Evolutionary conservation across 371 early-diverging fungal species (phyloP).

Genomic region (Mucor plumbeus): DNA sequence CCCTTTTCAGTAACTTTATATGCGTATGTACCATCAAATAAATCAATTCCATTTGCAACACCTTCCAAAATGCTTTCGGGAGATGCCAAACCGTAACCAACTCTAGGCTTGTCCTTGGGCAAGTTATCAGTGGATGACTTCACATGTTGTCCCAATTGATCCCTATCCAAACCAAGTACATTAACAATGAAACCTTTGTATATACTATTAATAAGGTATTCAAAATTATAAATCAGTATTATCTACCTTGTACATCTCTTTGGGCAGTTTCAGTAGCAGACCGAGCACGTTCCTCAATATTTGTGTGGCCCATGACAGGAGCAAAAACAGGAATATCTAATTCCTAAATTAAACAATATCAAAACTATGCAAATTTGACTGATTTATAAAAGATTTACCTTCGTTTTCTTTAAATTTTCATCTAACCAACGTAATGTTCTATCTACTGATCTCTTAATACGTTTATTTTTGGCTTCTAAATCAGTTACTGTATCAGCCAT

Average conservation of each 20-base stretch:
- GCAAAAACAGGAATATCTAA: conserved; percentile 60
- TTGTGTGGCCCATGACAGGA: conserved; percentile 58
- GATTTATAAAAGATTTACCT: neutral
- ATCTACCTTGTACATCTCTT: conserved; percentile 58
- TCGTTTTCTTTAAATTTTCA: conserved; percentile 34
- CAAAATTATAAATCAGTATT: neutral
- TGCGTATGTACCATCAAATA: conserved; percentile 72
- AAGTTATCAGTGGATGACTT: conserved; percentile 41
- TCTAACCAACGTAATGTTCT: conserved; percentile 70
- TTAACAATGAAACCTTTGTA: conserved; percentile 48
- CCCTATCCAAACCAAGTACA: conserved; percentile 35
- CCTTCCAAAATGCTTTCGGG: conserved; percentile 67
- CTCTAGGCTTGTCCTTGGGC: conserved; percentile 51
- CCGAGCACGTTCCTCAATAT: conserved; percentile 58
- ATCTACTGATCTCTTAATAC: conserved; percentile 69
- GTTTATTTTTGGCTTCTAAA: conserved; percentile 56
- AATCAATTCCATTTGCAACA: conserved; percentile 69
- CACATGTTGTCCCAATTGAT: conserved; percentile 24
- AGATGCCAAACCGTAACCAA: conserved; percentile 53
- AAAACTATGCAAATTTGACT: neutral
- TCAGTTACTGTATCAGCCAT: conserved; percentile 56
- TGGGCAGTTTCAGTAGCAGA: conserved; percentile 63
- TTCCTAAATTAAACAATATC: neutral
- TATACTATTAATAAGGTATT: neutral
- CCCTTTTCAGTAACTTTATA: conserved; percentile 52